Conservation (phyloP, 352 stramenopile genomes). For the Globisporangium sylvaticum region DNA sequence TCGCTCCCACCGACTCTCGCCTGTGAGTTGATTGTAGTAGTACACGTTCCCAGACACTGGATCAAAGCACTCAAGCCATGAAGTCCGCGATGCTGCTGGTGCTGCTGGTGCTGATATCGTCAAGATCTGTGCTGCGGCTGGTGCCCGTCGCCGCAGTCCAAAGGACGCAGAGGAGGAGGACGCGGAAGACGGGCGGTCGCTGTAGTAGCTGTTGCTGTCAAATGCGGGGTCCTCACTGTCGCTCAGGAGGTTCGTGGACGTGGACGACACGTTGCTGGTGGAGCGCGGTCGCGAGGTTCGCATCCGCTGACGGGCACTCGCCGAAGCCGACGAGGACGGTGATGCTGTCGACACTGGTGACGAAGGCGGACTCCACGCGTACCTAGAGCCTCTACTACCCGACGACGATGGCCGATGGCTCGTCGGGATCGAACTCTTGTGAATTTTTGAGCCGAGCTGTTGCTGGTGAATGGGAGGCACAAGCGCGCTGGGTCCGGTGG, state of each 20-base stretch:
- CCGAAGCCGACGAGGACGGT: slow-evolving; percentile 24
- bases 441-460: neutral
- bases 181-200: slow-evolving; percentile 24
- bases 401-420: neutral
- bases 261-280: slow-evolving; percentile 24
- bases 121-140: slow-evolving; percentile 8
- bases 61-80: slow-evolving; percentile 66
- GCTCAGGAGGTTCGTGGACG: slow-evolving; percentile 27
- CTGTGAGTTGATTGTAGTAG: slow-evolving; percentile 73
- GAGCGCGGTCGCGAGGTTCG: slow-evolving; percentile 6
- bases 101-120: neutral
- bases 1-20: slow-evolving; percentile 64
- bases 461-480: slow-evolving; percentile 11
- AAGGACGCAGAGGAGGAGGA: slow-evolving; percentile 12
- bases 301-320: neutral
- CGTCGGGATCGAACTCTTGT: neutral
- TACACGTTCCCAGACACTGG: slow-evolving; percentile 45
- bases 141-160: slow-evolving; percentile 23
- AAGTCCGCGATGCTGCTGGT: neutral
- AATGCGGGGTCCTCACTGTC: slow-evolving; percentile 18
- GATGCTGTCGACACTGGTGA: slow-evolving; percentile 45
- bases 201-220: slow-evolving; percentile 21
- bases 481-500: slow-evolving; percentile 1
- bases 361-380: slow-evolving; percentile 34
- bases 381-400: slow-evolving; percentile 18